Evolutionary conservation across 495 filamentous ascomycete genomes (phyloP).

Genomic region (Astrothelium macrocarpum): DNA sequence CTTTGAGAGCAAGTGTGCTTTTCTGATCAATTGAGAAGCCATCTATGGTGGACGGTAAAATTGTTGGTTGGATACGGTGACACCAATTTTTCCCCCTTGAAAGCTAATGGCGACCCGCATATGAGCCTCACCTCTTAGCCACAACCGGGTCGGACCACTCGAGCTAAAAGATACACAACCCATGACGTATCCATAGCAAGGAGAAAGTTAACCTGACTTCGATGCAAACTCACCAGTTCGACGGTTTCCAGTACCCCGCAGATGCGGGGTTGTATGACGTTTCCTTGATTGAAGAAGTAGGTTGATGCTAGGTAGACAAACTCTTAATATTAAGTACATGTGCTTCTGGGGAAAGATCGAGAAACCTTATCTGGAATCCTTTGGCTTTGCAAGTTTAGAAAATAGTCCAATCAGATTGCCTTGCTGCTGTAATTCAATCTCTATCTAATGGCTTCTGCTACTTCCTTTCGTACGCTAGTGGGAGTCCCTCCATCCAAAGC

Average conservation of each 20-base stretch:
- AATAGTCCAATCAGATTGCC: neutral
- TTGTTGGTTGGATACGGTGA: neutral
- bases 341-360: neutral
- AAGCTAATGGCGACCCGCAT: neutral
- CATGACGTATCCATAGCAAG: neutral
- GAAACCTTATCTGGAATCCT: neutral
- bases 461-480: constrained; percentile 42
- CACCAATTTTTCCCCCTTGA: neutral
- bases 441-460: constrained; percentile 26
- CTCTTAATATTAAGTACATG: neutral
- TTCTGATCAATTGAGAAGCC: neutral
- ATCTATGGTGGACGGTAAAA: neutral
- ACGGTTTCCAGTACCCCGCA: neutral
- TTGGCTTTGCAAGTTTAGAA: too few relatives aligned
- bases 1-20: neutral
- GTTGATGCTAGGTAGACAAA: too few relatives aligned
- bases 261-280: neutral
- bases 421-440: too few relatives aligned
- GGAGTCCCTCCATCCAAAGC: constrained; percentile 42
- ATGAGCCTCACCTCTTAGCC: neutral
- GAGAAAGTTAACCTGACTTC: too few relatives aligned
- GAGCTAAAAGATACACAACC: neutral
- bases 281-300: neutral
- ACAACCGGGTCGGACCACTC: neutral
- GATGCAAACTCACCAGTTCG: too few relatives aligned